These are phyloP conservation scores for Agastache rugosa DNA, from an alignment of 257 asterid species.

Conservation along the genomic window DNA sequence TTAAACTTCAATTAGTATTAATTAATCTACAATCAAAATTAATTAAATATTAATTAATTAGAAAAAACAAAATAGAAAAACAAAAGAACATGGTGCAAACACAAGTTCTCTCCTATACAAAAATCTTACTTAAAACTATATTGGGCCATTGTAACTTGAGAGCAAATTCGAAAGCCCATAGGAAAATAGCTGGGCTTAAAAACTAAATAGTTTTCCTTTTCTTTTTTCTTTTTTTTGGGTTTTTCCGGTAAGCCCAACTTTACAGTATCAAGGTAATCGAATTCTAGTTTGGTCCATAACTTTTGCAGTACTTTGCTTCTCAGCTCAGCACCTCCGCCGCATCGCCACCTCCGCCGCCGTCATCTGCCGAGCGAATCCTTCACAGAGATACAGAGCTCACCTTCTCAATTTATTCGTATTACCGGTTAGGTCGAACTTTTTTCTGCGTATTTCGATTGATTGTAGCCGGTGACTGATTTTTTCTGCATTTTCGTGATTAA, in stretches of 20 bases:
- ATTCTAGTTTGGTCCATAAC: background rate
- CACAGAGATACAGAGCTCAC: background rate
- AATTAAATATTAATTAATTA: no score
- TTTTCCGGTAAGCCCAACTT: constrained; percentile 18
- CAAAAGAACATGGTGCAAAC: no score
- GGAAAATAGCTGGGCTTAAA: no score
- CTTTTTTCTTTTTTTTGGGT: no score
- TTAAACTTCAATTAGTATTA: no score
- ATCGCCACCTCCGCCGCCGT: constrained; percentile 33
- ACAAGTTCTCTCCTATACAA: no score
- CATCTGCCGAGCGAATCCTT: background rate
- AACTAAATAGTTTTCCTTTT: no score
- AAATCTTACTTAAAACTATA: no score
- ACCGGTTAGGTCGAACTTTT: background rate
- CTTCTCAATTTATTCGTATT: background rate
- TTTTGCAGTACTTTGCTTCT: background rate
- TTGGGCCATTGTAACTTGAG: no score
- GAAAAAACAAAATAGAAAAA: no score
- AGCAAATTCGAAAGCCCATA: no score
- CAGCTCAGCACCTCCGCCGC: constrained; percentile 1
- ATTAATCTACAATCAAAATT: no score
- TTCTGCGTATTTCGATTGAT: background rate
- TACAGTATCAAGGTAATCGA: background rate
- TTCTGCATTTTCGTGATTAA: constrained; percentile 20
- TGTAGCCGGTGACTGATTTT: constrained; percentile 3